Evolutionary conservation across 148 eudicot species (phyloP).

Genomic region (Rhododendron vialii): DNA sequence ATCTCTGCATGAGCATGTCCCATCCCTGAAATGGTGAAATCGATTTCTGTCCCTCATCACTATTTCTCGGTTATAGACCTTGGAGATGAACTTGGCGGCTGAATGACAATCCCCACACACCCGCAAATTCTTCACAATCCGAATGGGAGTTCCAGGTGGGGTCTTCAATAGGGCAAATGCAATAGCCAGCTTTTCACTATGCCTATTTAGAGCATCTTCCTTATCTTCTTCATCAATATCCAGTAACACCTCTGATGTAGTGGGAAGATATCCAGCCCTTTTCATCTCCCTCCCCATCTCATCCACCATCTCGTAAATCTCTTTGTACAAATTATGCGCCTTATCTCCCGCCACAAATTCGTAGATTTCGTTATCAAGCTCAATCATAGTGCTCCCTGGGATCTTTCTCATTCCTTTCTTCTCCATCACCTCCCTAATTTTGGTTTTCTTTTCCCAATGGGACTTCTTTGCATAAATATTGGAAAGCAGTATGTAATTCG

Average conservation of each 20-base stretch:
- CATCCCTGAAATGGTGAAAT: slow-evolving; percentile 42
- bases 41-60: slow-evolving; percentile 39
- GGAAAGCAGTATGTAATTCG: slow-evolving; percentile 53
- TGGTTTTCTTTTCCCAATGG: slow-evolving; percentile 52
- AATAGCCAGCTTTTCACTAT: slow-evolving; percentile 51
- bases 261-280: slow-evolving; percentile 36
- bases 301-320: slow-evolving; percentile 44
- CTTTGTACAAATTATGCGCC: slow-evolving; percentile 24
- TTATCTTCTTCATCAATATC: slow-evolving; percentile 52
- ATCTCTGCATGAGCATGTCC: slow-evolving; percentile 39
- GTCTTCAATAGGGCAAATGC: slow-evolving; percentile 45
- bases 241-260: slow-evolving; percentile 42
- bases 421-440: slow-evolving; percentile 46
- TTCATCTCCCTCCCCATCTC: slow-evolving; percentile 42
- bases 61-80: slow-evolving; percentile 33
- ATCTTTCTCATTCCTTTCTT: slow-evolving; percentile 47
- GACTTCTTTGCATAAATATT: slow-evolving; percentile 54
- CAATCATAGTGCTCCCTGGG: slow-evolving; percentile 58
- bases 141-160: slow-evolving; percentile 36
- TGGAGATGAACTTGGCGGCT: slow-evolving; percentile 39
- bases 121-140: slow-evolving; percentile 40
- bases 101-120: slow-evolving; percentile 45
- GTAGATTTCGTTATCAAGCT: slow-evolving; percentile 34
- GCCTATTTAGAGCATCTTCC: slow-evolving; percentile 39
- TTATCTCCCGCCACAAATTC: slow-evolving; percentile 48